phyloP scores from a whole-genome alignment of 305 asterid genomes.

The Ilex paraguariensis region DNA sequence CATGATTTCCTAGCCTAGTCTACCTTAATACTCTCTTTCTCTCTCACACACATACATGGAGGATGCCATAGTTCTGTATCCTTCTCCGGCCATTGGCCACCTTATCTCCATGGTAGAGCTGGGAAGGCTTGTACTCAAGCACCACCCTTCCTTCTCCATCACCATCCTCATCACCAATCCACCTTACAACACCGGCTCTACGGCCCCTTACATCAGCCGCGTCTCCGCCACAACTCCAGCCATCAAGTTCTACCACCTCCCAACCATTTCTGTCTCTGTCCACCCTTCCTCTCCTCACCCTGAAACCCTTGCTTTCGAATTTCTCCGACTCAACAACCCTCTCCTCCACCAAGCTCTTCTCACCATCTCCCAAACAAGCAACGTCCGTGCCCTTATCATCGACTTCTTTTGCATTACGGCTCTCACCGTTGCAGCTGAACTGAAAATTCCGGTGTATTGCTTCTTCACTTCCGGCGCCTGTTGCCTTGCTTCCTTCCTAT shows the following conservation, averaged over 20 bases:
- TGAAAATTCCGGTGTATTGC: constrained; percentile 34
- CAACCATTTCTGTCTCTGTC: constrained; percentile 23
- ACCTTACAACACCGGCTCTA: constrained; percentile 47
- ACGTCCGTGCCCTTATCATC: constrained; percentile 37
- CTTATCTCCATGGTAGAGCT: constrained; percentile 75
- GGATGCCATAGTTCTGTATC: constrained; percentile 42
- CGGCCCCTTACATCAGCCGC: constrained; percentile 41
- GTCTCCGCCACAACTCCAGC: constrained; percentile 25
- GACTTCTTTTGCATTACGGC: constrained; percentile 52
- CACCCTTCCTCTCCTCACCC: constrained; percentile 23
- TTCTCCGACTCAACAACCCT: constrained; percentile 31
- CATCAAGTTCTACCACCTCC: constrained; percentile 31
- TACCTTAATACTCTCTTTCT: too few relatives aligned
- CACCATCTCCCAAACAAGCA: constrained; percentile 18
- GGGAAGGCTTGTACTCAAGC: constrained; percentile 49
- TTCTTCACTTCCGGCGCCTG: constrained; percentile 50
- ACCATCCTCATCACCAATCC: constrained; percentile 27
- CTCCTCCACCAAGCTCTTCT: constrained; percentile 39
- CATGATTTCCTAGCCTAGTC: too few relatives aligned
- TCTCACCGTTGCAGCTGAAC: constrained; percentile 18
- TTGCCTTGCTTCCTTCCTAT: constrained; percentile 14
- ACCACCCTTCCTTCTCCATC: constrained; percentile 30
- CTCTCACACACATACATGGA: too few relatives aligned
- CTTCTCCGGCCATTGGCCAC: constrained; percentile 70
- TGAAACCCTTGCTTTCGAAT: constrained; percentile 31